Conservation (phyloP, 1,284 basidiomycete species). For the Marasmius tenuissimus region DNA sequence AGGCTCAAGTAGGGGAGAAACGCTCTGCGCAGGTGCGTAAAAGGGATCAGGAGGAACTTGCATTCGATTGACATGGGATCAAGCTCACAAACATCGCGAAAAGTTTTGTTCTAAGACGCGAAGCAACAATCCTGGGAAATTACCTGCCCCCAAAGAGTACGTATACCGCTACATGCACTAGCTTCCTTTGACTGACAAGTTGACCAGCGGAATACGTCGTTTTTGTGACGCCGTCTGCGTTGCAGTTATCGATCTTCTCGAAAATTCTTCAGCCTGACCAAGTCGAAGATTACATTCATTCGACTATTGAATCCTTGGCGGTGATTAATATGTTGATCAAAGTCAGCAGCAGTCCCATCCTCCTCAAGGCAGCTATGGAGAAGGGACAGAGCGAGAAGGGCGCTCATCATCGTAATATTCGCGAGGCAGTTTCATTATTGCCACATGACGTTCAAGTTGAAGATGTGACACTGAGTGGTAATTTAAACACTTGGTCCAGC, state of each 20-base stretch:
- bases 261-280: constrained; percentile 72
- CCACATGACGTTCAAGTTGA: constrained; percentile 62
- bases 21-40: constrained; percentile 65
- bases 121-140: constrained; percentile 77
- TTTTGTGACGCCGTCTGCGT: constrained; percentile 80
- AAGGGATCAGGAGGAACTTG: neutral
- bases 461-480: constrained; percentile 79
- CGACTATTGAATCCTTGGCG: constrained; percentile 80
- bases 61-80: constrained; percentile 5
- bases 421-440: constrained; percentile 67
- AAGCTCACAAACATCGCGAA: constrained; percentile 79
- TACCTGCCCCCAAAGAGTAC: constrained; percentile 90
- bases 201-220: constrained; percentile 88
- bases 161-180: constrained; percentile 24
- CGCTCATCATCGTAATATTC: constrained; percentile 51
- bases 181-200: neutral
- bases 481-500: constrained; percentile 13
- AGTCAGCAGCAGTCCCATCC: constrained; percentile 90
- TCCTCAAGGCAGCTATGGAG: constrained; percentile 75
- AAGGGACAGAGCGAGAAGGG: constrained; percentile 46
- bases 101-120: constrained; percentile 90
- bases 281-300: constrained; percentile 63
- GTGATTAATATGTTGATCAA: constrained; percentile 83
- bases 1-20: constrained; percentile 74
- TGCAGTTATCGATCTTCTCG: constrained; percentile 83